Conservation (phyloP, 2,329 filamentous ascomycete genomes). For the Diplodia mutila region DNA sequence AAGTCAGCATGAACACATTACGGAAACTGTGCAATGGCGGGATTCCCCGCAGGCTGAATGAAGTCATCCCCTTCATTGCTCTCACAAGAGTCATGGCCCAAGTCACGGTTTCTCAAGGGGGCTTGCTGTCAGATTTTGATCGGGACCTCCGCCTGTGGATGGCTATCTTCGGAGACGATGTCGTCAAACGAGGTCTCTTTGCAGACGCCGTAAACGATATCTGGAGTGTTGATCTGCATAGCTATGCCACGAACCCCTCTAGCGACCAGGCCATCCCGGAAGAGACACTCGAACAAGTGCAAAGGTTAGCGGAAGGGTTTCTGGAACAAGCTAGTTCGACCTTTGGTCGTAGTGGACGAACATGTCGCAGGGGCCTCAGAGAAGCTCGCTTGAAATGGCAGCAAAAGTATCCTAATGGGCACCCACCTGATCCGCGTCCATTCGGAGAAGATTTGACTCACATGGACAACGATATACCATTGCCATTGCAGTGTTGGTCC, state of each 20-base stretch:
- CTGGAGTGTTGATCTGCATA: neutral
- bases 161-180: neutral
- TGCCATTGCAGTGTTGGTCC: neutral
- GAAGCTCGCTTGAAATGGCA: neutral
- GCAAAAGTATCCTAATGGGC: neutral
- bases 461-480: neutral
- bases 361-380: too few relatives aligned
- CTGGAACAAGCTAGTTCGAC: neutral
- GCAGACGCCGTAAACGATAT: neutral
- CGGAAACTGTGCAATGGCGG: neutral
- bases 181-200: neutral
- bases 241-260: neutral
- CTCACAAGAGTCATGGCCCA: neutral
- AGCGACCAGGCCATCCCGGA: neutral
- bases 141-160: neutral
- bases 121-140: neutral
- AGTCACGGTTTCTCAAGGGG: neutral
- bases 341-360: neutral
- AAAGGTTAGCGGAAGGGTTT: neutral
- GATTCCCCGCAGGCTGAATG: neutral
- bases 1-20: neutral
- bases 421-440: neutral
- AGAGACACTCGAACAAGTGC: neutral
- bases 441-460: neutral
- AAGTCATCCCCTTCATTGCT: neutral